phyloP scores from a whole-genome alignment of 2,329 filamentous ascomycete species.

The Leptographium procerum region DNA sequence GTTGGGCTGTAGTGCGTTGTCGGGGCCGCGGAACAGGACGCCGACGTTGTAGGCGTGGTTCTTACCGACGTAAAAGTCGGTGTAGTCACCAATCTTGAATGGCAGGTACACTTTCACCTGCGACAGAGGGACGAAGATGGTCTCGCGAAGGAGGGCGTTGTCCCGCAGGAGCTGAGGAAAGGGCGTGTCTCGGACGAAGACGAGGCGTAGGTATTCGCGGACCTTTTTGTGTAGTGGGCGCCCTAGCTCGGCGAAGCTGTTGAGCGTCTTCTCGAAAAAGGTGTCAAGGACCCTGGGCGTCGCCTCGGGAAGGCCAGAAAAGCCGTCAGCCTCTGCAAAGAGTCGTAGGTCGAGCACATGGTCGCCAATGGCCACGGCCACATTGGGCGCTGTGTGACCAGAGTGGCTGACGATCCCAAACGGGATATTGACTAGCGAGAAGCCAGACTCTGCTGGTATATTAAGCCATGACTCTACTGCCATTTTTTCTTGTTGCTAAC shows the following conservation, averaged over 20 bases:
- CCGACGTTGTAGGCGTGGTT: conserved; percentile 67
- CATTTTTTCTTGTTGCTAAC: neutral
- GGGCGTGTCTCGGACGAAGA: conserved; percentile 45
- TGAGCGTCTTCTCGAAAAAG: neutral
- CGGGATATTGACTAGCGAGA: neutral
- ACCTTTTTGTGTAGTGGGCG: conserved; percentile 58
- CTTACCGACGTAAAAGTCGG: conserved; percentile 73
- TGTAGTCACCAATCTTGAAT: conserved; percentile 71
- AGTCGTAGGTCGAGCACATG: neutral
- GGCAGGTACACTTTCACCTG: conserved; percentile 58
- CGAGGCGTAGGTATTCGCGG: conserved; percentile 54
- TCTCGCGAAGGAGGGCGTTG: conserved; percentile 45
- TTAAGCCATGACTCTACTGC: neutral
- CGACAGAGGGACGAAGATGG: conserved; percentile 46
- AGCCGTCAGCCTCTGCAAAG: neutral
- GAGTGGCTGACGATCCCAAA: neutral
- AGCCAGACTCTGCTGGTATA: neutral
- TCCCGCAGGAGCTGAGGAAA: conserved; percentile 50
- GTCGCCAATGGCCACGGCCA: neutral
- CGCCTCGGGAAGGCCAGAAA: neutral
- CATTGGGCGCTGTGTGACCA: neutral
- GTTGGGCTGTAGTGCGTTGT: conserved; percentile 67
- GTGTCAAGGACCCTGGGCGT: neutral
- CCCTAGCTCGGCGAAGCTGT: conserved; percentile 60
- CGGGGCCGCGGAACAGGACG: conserved; percentile 46